Base-by-base conservation (phyloP, 2,329 filamentous ascomycete genomes). In the Akanthomyces dipterigenus region DNA sequence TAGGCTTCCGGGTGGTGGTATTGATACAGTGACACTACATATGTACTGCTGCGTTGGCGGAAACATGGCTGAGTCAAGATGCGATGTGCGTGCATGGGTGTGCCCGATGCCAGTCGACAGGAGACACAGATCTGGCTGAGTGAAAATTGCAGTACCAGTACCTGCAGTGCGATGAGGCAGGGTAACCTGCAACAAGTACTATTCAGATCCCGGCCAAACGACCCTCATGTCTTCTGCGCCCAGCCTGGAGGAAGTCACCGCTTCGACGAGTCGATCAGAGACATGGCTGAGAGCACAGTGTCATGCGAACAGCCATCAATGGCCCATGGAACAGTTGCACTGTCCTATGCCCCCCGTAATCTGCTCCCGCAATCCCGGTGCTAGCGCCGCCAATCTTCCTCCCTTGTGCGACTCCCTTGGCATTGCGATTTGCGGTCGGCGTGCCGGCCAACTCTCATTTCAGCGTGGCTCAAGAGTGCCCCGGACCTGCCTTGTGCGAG, bases 251-350 rank as follows among this genome's bases (percentile, higher is more conserved):
- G 26, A 43, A 45, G 26, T 40, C 53, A 22, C 49, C 51, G 34
- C 36, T 42, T 20, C 36, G 36, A 42, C 45, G 55, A 58, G 45
- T 58, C 45, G 62, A 62, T 62, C 63, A 64, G 61, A 63, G 54
- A 62, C 63, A 65, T 63, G 62, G 63, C 56, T 60, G 40, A 55
- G 46, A 56, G 43, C 40, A 60, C 20, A 59, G 26, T 50, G 45
- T 58, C 31, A 46, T 60, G 60, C 49, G 31, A 62, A 60, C 55
- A 22, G 34, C 38, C 14, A 56, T 40, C 40, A 50, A 60, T 22
- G 22, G 36, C 48, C 24, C 11, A 5, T 26, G 28, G 20, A 57
- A 31, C 40, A 38, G 31, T 9, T 34, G 31, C 31, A 34, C 31
- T n/a, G n/a, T n/a, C n/a, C 31, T 49, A 18, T 18, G 14, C 46